Base-by-base conservation (phyloP, 768 basidiomycete species). In the Suillus sp. region DNA sequence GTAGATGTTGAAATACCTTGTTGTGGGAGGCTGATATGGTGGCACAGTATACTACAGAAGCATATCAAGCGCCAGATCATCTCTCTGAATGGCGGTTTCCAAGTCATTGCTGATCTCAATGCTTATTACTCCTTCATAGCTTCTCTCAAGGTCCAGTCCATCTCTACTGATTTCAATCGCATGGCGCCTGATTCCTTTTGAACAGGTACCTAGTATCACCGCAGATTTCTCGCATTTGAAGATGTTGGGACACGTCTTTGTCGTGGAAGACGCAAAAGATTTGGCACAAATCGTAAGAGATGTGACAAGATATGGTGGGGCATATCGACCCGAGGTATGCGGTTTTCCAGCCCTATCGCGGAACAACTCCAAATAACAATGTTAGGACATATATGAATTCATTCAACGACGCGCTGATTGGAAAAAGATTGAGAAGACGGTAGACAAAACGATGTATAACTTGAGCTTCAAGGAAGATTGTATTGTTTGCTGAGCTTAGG, bases 41-140 rank as follows among this genome's bases (percentile, higher is more conserved):
- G 18, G 59, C 53, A 1, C 65, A 96, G 96, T 20, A 96, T 99
- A 70, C 74, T 99, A 37, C 95, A 98, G 72, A 95, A 96, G 69
- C 96, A 98, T 69, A 89, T 99, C 74, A 99, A 99, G 73, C 85
- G 95, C 1, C 95, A 98, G 73, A 99, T 99, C 70, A 95, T 99
- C 56, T 98, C 96, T 1, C 82, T 97, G 40, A 86, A 80, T 61
- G 97, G 97, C 18, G 96, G 96, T 0, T 96, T 99, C 76, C 93
- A 95, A 67, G 89, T 98, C 64, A 98, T 99, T 66, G 91, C 96
- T 2, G 97, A 99, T 74, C 78, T 99, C 64, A 99, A 99, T 75
- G 86, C 91, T 4, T 99, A 99, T 75, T 87, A 97, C 75, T 75
- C 84, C 0, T 99, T 99, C 75, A 88, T 99, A 50, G 79, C 89